Evolutionary conservation across 106 monocot species (phyloP).

Genomic region (Apostasia shenzhenica): DNA sequence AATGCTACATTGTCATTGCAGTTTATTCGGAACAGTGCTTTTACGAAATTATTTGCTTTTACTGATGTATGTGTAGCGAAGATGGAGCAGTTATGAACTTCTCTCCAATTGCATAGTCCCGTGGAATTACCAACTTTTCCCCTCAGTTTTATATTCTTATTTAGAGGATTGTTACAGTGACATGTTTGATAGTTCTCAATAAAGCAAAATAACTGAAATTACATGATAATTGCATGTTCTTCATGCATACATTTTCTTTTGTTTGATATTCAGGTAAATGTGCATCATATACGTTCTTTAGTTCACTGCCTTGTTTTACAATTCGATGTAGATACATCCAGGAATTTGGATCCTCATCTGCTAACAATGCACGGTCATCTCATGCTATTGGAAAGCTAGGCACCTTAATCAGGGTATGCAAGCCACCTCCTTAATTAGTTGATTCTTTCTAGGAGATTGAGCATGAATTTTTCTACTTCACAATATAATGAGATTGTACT

Average conservation of each 20-base stretch:
- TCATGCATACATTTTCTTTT: neutral
- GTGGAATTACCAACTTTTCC: too few relatives aligned
- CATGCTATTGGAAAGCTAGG: conserved; percentile 71
- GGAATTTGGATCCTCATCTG: conserved; percentile 56
- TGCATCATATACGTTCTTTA: neutral
- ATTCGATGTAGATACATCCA: conserved; percentile 42
- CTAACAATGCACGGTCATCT: conserved; percentile 51
- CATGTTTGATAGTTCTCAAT: neutral
- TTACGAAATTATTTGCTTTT: too few relatives aligned
- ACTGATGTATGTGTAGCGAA: too few relatives aligned
- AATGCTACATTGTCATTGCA: too few relatives aligned
- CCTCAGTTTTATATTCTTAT: too few relatives aligned
- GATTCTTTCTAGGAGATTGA: neutral
- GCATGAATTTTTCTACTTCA: neutral
- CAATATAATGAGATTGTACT: neutral
- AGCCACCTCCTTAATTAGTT: neutral
- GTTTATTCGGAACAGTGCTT: too few relatives aligned
- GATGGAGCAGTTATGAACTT: too few relatives aligned
- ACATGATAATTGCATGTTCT: neutral
- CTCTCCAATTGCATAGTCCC: too few relatives aligned
- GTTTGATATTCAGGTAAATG: neutral
- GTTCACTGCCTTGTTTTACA: neutral
- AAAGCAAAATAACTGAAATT: neutral
- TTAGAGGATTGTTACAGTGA: neutral
- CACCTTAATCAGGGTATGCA: conserved; percentile 62